These are phyloP conservation scores for Penicillium manginii DNA, from an alignment of 495 filamentous ascomycete species.

Conservation along the genomic window DNA sequence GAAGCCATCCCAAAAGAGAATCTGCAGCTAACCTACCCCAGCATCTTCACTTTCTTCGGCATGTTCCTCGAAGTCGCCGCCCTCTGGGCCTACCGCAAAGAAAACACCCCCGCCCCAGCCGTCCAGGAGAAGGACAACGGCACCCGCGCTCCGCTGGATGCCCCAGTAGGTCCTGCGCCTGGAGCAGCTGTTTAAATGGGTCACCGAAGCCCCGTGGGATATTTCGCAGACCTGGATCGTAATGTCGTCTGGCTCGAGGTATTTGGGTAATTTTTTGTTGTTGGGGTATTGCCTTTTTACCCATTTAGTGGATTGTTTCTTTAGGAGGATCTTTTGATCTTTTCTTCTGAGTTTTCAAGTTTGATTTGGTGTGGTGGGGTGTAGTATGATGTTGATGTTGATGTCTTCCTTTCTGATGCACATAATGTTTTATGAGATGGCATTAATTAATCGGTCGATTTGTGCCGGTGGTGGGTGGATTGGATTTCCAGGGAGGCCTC, in stretches of 20 bases:
- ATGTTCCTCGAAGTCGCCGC: conserved; percentile 56
- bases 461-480: too few relatives aligned
- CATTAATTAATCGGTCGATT: too few relatives aligned
- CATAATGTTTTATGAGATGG: too few relatives aligned
- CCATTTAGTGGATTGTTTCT: conserved; percentile 1
- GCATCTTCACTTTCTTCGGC: conserved; percentile 51
- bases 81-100: conserved; percentile 49
- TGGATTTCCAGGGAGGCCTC: too few relatives aligned
- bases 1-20: too few relatives aligned
- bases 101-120: conserved; percentile 16
- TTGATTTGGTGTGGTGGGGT: not conserved
- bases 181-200: conserved; percentile 17
- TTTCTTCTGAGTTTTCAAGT: not conserved
- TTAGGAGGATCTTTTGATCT: not conserved
- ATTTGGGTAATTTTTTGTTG: not conserved
- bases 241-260: not conserved
- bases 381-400: not conserved
- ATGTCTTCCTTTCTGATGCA: too few relatives aligned
- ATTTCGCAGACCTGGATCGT: not conserved
- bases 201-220: not conserved
- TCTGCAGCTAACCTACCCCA: conserved; percentile 16
- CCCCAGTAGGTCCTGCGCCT: conserved; percentile 27
- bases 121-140: conserved; percentile 32
- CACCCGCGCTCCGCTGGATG: conserved; percentile 34
- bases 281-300: conserved; percentile 4